These are phyloP conservation scores for Urochloa ruziziensis DNA, from an alignment of 176 grass and related monocot species.

Conservation along the genomic window DNA sequence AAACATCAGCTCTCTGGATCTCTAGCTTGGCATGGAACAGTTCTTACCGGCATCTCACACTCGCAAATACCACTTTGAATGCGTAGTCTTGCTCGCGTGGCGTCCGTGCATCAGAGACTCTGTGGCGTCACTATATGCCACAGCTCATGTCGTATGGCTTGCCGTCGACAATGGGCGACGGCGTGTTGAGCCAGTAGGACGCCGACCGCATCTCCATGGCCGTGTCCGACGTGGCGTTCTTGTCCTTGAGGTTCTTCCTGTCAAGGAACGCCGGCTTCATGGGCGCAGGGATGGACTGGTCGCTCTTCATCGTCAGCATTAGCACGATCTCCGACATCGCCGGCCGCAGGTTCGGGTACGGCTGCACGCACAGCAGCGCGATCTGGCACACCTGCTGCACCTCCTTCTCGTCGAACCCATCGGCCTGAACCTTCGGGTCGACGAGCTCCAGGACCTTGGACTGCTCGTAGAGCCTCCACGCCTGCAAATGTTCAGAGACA, in stretches of 20 bases:
- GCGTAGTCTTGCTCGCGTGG: not conserved
- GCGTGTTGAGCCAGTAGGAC: conserved; percentile 46
- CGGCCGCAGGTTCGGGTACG: conserved; percentile 35
- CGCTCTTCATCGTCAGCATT: conserved; percentile 49
- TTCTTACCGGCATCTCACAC: not conserved
- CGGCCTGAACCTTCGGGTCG: conserved; percentile 19
- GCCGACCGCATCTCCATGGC: conserved; percentile 27
- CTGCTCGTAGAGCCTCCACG: conserved; percentile 48
- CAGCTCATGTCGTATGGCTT: conserved; percentile 53
- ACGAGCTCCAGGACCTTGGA: conserved; percentile 50
- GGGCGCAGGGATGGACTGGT: conserved; percentile 34
- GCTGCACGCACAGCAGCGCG: conserved; percentile 54
- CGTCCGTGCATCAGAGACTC: not conserved
- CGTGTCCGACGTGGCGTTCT: conserved; percentile 27
- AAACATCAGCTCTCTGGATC: too few relatives aligned
- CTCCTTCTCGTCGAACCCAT: conserved; percentile 32
- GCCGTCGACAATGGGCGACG: conserved; percentile 41
- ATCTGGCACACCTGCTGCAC: conserved; percentile 47
- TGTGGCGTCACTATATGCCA: conserved; percentile 1
- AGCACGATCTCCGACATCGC: conserved; percentile 52
- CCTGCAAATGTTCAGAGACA: conserved; percentile 26
- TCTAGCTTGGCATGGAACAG: too few relatives aligned
- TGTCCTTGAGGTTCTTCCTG: conserved; percentile 50
- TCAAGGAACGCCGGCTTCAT: conserved; percentile 49
- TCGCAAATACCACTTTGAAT: too few relatives aligned